Base-by-base conservation (phyloP, 2,329 filamentous ascomycete species). In the Beauveria pseudobassiana region DNA sequence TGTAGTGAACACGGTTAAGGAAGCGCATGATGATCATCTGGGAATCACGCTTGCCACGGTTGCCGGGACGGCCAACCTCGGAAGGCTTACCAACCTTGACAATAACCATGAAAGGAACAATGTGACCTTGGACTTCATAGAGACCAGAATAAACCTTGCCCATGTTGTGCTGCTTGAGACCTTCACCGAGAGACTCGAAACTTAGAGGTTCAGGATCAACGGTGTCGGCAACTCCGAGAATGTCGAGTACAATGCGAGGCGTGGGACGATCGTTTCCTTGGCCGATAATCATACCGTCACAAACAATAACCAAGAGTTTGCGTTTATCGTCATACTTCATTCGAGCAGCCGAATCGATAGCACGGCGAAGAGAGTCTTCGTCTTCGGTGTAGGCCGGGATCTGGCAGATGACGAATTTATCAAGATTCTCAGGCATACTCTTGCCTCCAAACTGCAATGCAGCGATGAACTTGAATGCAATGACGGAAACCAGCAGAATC, bases 11-110 rank as follows among this genome's bases (percentile, higher is more conserved):
- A 66, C 95, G 91, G 83, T 99, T 98, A 71, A 99, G 85, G 87
- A 99, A 99, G 66, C 95, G 89, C 95, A 99, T 99, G 64, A 98
- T 79, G 65, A 99, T 82, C 88, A 99, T 96, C 76, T 99, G 95
- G 59, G 95, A 98, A 76, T 99, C 95, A 83, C 95, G 93, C 83
- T 99, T 99, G 76, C 95, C 95, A 82, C 95, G 90, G 80, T 99
- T 99, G 74, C 95, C 95, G 64, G 95, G 78, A 70, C 96, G 96
- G 22, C 91, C 88, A 66, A 97, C 93, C 75, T 99, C 95, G 3
- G 93, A 97, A 68, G 96, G 92, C 77, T 99, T 99, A 72, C 95
- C 95, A 67, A 98, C 86, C 82, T 99, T 99, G 76, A 98, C 93
- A 51, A 99, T 82, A 58, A 99, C 95, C 73, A 99, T 74, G 84